Evolutionary conservation across 1,284 basidiomycete species (phyloP).

Genomic region (Sanghuangporus sanghuang): DNA sequence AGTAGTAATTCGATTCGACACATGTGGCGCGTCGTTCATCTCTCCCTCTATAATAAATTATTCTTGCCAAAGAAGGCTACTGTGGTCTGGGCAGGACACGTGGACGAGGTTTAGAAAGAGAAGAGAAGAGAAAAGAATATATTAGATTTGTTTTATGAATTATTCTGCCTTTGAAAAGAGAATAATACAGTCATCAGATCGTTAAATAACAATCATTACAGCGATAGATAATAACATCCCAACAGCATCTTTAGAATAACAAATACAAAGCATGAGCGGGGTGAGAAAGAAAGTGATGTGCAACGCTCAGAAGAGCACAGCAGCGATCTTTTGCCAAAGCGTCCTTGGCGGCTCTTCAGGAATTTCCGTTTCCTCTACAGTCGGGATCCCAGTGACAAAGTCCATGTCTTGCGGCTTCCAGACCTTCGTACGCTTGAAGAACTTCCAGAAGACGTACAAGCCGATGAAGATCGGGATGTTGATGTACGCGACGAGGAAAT

Average conservation of each 20-base stretch:
- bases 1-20: too few relatives aligned
- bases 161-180: too few relatives aligned
- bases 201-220: too few relatives aligned
- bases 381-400: slow-evolving; percentile 56
- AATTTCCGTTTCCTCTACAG: slow-evolving; percentile 53
- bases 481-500: slow-evolving; percentile 53
- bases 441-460: slow-evolving; percentile 53
- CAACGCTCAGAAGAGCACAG: slow-evolving; percentile 32
- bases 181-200: too few relatives aligned
- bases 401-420: slow-evolving; percentile 53
- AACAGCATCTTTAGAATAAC: background rate
- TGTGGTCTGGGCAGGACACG: too few relatives aligned
- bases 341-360: slow-evolving; percentile 37
- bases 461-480: slow-evolving; percentile 50
- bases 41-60: background rate
- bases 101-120: too few relatives aligned
- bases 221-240: background rate
- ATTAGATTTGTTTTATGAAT: too few relatives aligned
- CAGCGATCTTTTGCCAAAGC: slow-evolving; percentile 33
- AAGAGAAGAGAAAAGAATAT: too few relatives aligned
- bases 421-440: slow-evolving; percentile 45
- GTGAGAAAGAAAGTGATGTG: background rate
- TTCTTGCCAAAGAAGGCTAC: too few relatives aligned
- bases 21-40: background rate
- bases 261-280: background rate